Evolutionary conservation across 1,284 basidiomycete species (phyloP).

Genomic region (Cutaneotrichosporon sp.): DNA sequence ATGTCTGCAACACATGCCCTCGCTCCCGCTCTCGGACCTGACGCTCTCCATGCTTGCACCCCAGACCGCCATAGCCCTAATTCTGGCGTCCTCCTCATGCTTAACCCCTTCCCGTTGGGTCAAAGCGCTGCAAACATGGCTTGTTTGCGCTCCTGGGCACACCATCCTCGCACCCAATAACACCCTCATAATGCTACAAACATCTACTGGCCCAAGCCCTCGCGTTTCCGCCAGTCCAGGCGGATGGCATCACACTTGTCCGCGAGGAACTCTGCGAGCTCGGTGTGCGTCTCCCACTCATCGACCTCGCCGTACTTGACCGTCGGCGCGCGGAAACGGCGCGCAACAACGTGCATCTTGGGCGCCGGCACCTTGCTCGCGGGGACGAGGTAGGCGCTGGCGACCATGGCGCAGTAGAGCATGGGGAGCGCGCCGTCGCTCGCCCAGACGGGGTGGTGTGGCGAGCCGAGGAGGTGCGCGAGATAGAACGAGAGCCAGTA

Average conservation of each 20-base stretch:
- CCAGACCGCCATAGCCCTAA: background rate
- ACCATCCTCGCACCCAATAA: too few relatives aligned
- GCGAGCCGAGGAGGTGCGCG: conserved; percentile 42
- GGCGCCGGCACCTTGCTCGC: conserved; percentile 33
- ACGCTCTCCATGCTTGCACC: background rate
- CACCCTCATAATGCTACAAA: background rate
- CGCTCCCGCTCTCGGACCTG: too few relatives aligned
- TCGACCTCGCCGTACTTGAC: conserved; percentile 47
- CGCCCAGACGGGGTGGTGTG: conserved; percentile 41
- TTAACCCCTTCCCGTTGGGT: background rate
- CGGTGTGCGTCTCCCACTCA: conserved; percentile 33
- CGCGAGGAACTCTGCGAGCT: conserved; percentile 29
- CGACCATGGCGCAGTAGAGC: conserved; percentile 44
- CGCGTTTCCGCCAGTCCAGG: conserved; percentile 32
- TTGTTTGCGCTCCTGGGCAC: too few relatives aligned
- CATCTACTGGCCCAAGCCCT: conserved; percentile 12
- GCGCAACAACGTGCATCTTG: conserved; percentile 32
- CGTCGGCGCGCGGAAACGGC: conserved; percentile 28
- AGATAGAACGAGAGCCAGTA: conserved; percentile 69
- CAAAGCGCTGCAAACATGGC: background rate
- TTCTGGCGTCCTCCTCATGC: background rate
- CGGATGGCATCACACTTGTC: conserved; percentile 37
- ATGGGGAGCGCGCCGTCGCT: conserved; percentile 38
- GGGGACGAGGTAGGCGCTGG: conserved; percentile 32
- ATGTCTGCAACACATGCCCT: too few relatives aligned